A percentile compares a stretch with the other conserved stretches of the same genome.
Evolutionary conservation across 1,284 basidiomycete genomes (phyloP).

Genomic region (Apiotrichum gracile): DNA sequence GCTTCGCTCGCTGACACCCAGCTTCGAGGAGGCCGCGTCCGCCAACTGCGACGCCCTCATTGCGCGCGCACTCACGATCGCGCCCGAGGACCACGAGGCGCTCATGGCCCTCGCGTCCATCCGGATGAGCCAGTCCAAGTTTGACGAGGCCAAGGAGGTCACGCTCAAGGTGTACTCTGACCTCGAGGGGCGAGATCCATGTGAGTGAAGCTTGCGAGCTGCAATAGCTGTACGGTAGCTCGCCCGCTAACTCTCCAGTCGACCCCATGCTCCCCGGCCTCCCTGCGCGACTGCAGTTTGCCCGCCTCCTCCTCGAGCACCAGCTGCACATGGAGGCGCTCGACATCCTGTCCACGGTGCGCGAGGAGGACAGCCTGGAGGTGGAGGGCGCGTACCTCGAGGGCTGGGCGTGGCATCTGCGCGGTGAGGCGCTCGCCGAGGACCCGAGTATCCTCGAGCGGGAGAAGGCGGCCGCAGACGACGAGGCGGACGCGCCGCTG

Average conservation of each 20-base stretch:
- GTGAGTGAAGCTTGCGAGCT: conserved; percentile 44
- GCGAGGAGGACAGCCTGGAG: conserved; percentile 77
- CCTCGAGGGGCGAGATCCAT: conserved; percentile 68
- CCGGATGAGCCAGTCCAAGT: conserved; percentile 76
- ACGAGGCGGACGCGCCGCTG: conserved; percentile 53
- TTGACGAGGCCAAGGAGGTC: conserved; percentile 69
- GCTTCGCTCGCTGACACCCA: conserved; percentile 39
- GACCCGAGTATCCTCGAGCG: conserved; percentile 18
- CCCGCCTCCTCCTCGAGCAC: conserved; percentile 79
- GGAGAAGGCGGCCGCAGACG: conserved; percentile 8
- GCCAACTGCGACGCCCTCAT: conserved; percentile 74
- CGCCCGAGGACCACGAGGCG: conserved; percentile 72
- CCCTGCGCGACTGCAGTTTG: conserved; percentile 64
- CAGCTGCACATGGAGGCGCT: conserved; percentile 64
- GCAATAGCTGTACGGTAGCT: background rate
- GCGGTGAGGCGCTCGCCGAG: conserved; percentile 40
- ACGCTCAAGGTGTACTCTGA: conserved; percentile 64
- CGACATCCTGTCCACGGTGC: conserved; percentile 68
- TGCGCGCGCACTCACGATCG: conserved; percentile 63
- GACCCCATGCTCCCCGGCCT: conserved; percentile 67
- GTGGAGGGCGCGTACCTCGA: conserved; percentile 93
- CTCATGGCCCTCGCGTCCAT: conserved; percentile 79
- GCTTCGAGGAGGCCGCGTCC: conserved; percentile 57
- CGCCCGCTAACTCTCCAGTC: conserved; percentile 48
- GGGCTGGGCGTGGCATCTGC: conserved; percentile 83